These are phyloP conservation scores for Zygosaccharomyces rouxii DNA, from an alignment of 805 yeast genomes.

Conservation along the genomic window DNA sequence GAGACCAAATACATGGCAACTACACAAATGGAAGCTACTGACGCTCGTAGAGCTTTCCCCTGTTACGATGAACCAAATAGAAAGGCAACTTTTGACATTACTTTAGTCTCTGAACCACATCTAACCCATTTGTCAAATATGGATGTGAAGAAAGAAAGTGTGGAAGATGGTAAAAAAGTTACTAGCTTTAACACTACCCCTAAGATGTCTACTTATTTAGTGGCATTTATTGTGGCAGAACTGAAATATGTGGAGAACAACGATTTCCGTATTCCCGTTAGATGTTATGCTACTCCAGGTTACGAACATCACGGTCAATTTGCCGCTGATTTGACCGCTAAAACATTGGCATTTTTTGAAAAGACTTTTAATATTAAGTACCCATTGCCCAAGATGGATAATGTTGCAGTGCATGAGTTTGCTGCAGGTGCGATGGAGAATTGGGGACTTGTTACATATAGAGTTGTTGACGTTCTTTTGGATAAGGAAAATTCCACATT, in stretches of 20 bases:
- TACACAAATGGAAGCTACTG: conserved; percentile 84
- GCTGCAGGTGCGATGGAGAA: conserved; percentile 90
- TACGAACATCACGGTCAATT: conserved; percentile 64
- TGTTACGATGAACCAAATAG: conserved; percentile 76
- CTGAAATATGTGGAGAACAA: conserved; percentile 65
- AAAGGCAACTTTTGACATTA: conserved; percentile 66
- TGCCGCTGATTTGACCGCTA: conserved; percentile 71
- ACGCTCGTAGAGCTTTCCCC: conserved; percentile 84
- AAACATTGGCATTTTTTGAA: conserved; percentile 70
- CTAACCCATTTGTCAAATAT: conserved; percentile 64
- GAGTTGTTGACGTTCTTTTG: conserved; percentile 68
- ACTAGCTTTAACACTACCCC: conserved; percentile 71
- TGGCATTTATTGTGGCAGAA: conserved; percentile 80
- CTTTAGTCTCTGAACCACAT: conserved; percentile 51
- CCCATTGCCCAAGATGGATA: conserved; percentile 76
- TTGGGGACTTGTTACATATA: conserved; percentile 74
- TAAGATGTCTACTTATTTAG: conserved; percentile 76
- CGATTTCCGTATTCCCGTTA: conserved; percentile 67
- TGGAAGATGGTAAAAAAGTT: conserved; percentile 45
- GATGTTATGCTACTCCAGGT: conserved; percentile 79
- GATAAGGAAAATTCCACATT: conserved; percentile 68
- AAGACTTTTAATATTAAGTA: conserved; percentile 68
- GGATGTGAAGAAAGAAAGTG: conserved; percentile 53
- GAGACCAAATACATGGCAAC: conserved; percentile 69
- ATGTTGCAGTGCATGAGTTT: conserved; percentile 79